These are phyloP conservation scores for Neonectria neomacrospora DNA, from an alignment of 2,329 filamentous ascomycete genomes.

Conservation along the genomic window DNA sequence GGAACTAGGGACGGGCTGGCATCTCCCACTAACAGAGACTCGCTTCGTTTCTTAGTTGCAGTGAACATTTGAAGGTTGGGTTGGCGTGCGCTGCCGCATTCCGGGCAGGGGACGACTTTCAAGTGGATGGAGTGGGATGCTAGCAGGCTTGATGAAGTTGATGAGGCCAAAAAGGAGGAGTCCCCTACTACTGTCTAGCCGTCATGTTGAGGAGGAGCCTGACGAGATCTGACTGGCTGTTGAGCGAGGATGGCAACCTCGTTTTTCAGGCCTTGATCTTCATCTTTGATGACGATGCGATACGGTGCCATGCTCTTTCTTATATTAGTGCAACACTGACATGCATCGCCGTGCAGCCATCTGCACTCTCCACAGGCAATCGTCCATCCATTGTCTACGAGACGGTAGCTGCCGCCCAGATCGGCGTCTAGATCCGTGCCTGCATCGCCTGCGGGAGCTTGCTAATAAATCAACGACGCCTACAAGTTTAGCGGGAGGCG, in stretches of 20 bases:
- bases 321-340: background rate
- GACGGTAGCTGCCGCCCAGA: background rate
- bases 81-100: background rate
- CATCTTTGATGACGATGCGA: too few relatives aligned
- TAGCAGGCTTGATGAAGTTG: background rate
- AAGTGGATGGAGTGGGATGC: background rate
- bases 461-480: background rate
- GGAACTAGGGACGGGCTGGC: background rate
- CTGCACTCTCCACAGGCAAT: background rate
- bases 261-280: background rate
- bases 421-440: background rate
- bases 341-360: background rate
- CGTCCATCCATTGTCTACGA: background rate
- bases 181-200: too few relatives aligned
- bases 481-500: too few relatives aligned
- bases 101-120: too few relatives aligned
- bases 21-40: too few relatives aligned
- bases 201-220: too few relatives aligned
- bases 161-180: too few relatives aligned
- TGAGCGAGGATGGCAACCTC: background rate
- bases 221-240: too few relatives aligned
- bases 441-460: background rate
- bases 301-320: too few relatives aligned
- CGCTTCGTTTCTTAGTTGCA: background rate
- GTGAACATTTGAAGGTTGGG: background rate